Conservation (phyloP, 2,329 filamentous ascomycete species). For the Neobulgaria alba region DNA sequence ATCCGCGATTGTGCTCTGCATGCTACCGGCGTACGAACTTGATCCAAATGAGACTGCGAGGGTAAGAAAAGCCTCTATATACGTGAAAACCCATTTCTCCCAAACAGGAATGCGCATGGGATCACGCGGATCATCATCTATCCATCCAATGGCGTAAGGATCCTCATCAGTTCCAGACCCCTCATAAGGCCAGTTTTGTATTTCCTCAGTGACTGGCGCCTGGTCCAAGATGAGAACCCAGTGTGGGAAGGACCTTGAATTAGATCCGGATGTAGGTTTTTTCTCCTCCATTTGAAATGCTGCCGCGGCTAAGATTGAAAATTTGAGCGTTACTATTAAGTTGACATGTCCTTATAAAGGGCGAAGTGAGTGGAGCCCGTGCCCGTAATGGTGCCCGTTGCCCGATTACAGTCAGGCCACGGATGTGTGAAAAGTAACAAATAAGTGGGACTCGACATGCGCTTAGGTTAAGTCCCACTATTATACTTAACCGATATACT, state of each 20-base stretch:
- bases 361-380: too few relatives aligned
- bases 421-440: too few relatives aligned
- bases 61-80: conserved; percentile 34
- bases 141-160: conserved; percentile 44
- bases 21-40: neutral
- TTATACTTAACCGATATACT: too few relatives aligned
- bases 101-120: conserved; percentile 39
- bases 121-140: conserved; percentile 45
- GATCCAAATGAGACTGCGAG: neutral
- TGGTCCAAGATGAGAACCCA: neutral
- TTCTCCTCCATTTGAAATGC: too few relatives aligned
- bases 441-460: too few relatives aligned
- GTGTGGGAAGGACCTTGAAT: conserved; percentile 34
- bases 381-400: too few relatives aligned
- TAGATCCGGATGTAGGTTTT: too few relatives aligned
- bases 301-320: too few relatives aligned
- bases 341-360: too few relatives aligned
- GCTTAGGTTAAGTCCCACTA: too few relatives aligned
- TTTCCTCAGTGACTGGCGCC: conserved; percentile 16
- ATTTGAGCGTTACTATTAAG: too few relatives aligned
- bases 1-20: neutral
- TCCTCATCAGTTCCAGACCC: conserved; percentile 44
- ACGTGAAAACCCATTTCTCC: conserved; percentile 43
- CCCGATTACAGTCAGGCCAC: too few relatives aligned
- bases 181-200: conserved; percentile 34